These are phyloP conservation scores for Xylariaceae sp. DNA, from an alignment of 2,329 filamentous ascomycete genomes.

Conservation along the genomic window DNA sequence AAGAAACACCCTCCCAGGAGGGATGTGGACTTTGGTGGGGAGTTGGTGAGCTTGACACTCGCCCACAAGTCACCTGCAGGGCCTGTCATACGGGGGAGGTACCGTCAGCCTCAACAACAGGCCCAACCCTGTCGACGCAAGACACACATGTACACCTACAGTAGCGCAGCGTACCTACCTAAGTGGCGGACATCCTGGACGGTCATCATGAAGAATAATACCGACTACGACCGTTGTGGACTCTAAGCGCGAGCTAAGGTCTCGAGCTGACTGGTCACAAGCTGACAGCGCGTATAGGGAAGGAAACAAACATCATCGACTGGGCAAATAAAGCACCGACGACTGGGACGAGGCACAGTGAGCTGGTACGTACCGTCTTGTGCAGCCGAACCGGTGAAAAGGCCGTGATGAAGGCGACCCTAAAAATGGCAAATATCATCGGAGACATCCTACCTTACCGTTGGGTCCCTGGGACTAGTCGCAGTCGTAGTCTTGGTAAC, in stretches of 20 bases:
- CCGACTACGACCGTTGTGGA: conserved; percentile 8
- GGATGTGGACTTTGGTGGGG: conserved; percentile 21
- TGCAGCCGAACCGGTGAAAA: neutral
- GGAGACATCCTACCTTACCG: neutral
- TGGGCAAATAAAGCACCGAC: neutral
- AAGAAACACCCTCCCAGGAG: conserved; percentile 14
- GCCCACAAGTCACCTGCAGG: conserved; percentile 15
- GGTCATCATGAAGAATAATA: conserved; percentile 9
- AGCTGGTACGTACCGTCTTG: neutral
- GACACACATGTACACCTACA: neutral
- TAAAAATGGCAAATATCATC: neutral
- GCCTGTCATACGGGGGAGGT: conserved; percentile 9
- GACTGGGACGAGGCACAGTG: conserved; percentile 2
- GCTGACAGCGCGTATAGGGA: conserved; percentile 11
- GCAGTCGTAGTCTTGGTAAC: too few relatives aligned
- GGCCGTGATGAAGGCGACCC: conserved; percentile 1
- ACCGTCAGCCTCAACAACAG: conserved; percentile 20
- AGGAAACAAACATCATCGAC: conserved; percentile 3
- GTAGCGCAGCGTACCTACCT: neutral
- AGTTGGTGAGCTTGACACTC: conserved; percentile 14
- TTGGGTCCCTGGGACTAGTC: neutral
- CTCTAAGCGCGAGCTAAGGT: conserved; percentile 14
- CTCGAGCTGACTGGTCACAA: conserved; percentile 10
- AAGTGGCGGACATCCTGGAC: conserved; percentile 14
- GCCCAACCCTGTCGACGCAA: conserved; percentile 6